Base-by-base conservation (phyloP, 2,329 filamentous ascomycete species). In the Dryadomyces quercus-mongolicae region DNA sequence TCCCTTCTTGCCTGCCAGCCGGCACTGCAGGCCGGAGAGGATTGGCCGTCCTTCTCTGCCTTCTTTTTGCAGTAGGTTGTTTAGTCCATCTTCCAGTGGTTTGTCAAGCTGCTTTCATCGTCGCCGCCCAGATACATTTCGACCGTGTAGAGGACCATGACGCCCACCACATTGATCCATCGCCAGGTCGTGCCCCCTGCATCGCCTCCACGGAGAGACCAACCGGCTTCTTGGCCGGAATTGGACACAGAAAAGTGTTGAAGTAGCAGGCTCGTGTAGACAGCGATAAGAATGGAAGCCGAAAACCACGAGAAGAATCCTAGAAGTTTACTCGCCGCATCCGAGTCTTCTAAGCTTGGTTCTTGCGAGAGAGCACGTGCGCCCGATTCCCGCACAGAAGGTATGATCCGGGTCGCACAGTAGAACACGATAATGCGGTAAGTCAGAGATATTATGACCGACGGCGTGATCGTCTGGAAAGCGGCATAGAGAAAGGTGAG, bases 371-470 rank as follows among this genome's bases (percentile, higher is more conserved):
- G 74, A 6, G 86, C 88, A 58, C 84, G 78, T 3, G 88, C 89
- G 16, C 92, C 92, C 22, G 86, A 86, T 65, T 95, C 89, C 47
- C 88, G 84, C 13, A 98, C 85, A 1, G 91, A 91, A 0, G 93
- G 93, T 55, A 98, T 96, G 67, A 98, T 97, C 55, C 92, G 84
- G 5, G 91, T 95, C 21, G 91, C 91, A 56, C 89, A 89, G 70
- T 97, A 97, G 66, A 97, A 89, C 53, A 97, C 93, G 60, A 95
- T 87, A 44, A 95, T 84, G 52, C 93, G 87, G 69, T 96, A 98
- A 34, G 88, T 84, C 46, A 98, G 81, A 1, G 91, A 96, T 60
- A 97, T 95, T 70, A 98, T 86, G 58, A 97, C 91, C 1, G 89
- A 95, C 0, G 93, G 90, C 0, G 92, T 96, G 61, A 97, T 93